A percentile compares a stretch with the other conserved stretches of the same genome.
These are phyloP conservation scores for Lepiota venenata DNA, from an alignment of 768 basidiomycete species.

Conservation along the genomic window DNA sequence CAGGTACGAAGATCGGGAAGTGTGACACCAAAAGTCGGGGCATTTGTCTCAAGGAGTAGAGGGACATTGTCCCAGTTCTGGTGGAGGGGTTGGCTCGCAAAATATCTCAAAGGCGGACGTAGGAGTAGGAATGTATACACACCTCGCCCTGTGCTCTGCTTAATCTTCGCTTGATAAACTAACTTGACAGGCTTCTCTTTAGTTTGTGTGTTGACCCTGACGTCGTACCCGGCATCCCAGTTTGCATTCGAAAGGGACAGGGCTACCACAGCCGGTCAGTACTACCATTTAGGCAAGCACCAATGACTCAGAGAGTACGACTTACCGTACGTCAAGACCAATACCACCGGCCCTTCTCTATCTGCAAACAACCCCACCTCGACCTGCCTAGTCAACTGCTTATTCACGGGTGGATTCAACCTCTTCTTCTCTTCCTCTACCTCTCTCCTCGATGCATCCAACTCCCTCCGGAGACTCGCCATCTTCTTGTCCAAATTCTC, in stretches of 20 bases:
- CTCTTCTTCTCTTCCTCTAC: constrained; percentile 11
- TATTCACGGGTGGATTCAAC: constrained; percentile 6
- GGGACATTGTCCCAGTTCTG: constrained; percentile 38
- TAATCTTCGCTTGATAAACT: constrained; percentile 36
- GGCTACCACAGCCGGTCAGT: too few species aligned
- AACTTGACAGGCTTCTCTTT: constrained; percentile 28
- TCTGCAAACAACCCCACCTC: constrained; percentile 35
- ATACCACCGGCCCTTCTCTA: constrained; percentile 29
- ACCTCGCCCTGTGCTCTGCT: constrained; percentile 40
- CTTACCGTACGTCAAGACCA: constrained; percentile 36
- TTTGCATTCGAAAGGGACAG: constrained; percentile 22
- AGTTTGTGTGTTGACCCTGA: constrained; percentile 34
- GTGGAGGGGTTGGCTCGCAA: background rate
- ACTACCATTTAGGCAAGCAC: background rate
- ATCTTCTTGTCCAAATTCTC: constrained; percentile 21
- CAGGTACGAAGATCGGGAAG: constrained; percentile 31
- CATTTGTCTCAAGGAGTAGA: constrained; percentile 34
- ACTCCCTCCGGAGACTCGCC: constrained; percentile 16
- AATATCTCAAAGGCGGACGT: background rate
- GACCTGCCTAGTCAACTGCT: constrained; percentile 23
- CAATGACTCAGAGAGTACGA: background rate
- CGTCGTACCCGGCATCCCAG: constrained; percentile 36
- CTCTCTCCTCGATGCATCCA: constrained; percentile 22
- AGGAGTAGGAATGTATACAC: background rate
- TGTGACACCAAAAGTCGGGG: constrained; percentile 31